These are phyloP conservation scores for Microbotryomycetes sp. DNA, from an alignment of 1,284 basidiomycete species.

Conservation along the genomic window DNA sequence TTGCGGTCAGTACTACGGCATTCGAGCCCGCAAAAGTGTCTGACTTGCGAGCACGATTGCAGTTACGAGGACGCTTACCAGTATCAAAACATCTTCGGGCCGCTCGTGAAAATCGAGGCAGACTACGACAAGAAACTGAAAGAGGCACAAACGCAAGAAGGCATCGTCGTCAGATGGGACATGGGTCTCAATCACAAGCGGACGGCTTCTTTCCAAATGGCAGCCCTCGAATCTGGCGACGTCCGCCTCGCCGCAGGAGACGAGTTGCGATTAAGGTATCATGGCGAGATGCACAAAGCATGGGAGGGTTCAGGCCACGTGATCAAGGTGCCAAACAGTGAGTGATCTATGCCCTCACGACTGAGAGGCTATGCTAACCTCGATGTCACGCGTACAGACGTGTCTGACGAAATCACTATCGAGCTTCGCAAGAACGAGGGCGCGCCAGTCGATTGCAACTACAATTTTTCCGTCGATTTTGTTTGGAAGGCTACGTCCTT, in stretches of 20 bases:
- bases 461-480: conserved; percentile 93
- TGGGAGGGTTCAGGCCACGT: conserved; percentile 99
- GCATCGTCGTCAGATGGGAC: conserved; percentile 94
- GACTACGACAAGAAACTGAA: conserved; percentile 98
- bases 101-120: conserved; percentile 97
- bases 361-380: too few relatives aligned
- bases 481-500: conserved; percentile 99
- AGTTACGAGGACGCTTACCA: conserved; percentile 97
- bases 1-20: conserved; percentile 48
- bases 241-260: conserved; percentile 95
- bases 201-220: conserved; percentile 91
- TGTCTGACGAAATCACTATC: conserved; percentile 94
- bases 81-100: conserved; percentile 98
- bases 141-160: conserved; percentile 96
- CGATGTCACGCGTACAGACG: conserved; percentile 52
- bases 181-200: conserved; percentile 95
- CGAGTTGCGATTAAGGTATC: conserved; percentile 82
- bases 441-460: conserved; percentile 87
- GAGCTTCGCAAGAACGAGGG: conserved; percentile 85
- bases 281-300: conserved; percentile 76
- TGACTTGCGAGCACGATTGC: background rate
- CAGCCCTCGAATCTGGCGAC: conserved; percentile 96
- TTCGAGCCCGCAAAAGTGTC: background rate
- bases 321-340: conserved; percentile 99
- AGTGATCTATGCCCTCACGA: conserved; percentile 29